phyloP scores from a whole-genome alignment of 2,329 filamentous ascomycete genomes.

The Hypomyces perniciosus region DNA sequence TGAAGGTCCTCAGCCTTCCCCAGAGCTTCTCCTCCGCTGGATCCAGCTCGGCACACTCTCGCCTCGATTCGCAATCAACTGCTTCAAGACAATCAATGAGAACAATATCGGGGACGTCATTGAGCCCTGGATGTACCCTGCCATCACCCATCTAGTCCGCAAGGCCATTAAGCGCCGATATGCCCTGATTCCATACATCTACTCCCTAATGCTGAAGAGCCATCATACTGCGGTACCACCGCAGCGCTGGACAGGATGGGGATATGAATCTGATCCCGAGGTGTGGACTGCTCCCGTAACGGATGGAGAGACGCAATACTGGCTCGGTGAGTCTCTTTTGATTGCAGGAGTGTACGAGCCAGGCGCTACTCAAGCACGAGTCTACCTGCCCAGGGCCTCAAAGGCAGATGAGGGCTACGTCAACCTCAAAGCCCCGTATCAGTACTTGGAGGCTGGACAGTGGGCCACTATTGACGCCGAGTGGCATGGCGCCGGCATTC shows the following conservation, averaged over 20 bases:
- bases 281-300: constrained; percentile 58
- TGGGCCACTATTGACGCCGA: constrained; percentile 36
- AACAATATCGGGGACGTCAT: constrained; percentile 66
- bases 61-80: constrained; percentile 69
- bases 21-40: constrained; percentile 67
- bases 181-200: constrained; percentile 65
- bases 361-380: constrained; percentile 43
- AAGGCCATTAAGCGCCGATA: constrained; percentile 64
- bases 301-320: constrained; percentile 64
- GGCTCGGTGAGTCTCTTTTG: constrained; percentile 62
- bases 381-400: constrained; percentile 60
- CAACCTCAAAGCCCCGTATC: constrained; percentile 56
- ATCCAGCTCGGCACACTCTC: constrained; percentile 66
- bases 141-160: constrained; percentile 56
- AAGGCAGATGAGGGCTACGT: constrained; percentile 50
- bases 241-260: constrained; percentile 69
- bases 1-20: constrained; percentile 64
- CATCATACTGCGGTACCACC: constrained; percentile 57
- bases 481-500: constrained; percentile 37
- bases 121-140: constrained; percentile 72
- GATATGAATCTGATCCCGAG: constrained; percentile 59
- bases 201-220: constrained; percentile 57
- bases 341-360: constrained; percentile 63
- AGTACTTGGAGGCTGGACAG: constrained; percentile 43
- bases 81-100: constrained; percentile 66